Conservation (phyloP, 768 basidiomycete species). For the Serpula lacrymans region DNA sequence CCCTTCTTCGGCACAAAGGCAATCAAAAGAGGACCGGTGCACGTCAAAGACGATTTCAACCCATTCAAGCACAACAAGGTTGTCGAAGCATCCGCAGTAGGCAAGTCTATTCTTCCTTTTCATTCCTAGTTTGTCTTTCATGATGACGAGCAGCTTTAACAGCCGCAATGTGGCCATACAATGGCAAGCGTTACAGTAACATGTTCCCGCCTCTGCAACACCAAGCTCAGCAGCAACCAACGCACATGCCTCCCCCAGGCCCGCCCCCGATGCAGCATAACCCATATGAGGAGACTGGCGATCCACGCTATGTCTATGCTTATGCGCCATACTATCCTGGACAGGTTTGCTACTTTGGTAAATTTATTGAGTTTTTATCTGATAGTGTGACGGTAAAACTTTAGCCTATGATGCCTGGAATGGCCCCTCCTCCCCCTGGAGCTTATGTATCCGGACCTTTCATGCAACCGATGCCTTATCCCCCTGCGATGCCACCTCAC, state of each 20-base stretch:
- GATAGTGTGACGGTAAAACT: constrained; percentile 6
- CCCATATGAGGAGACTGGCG: constrained; percentile 75
- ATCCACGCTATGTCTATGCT: constrained; percentile 63
- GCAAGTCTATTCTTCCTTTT: constrained; percentile 53
- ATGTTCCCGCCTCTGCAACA: constrained; percentile 69
- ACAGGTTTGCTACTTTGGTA: constrained; percentile 46
- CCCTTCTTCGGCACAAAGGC: constrained; percentile 86
- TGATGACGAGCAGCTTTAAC: constrained; percentile 6
- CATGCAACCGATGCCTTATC: constrained; percentile 85
- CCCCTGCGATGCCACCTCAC: constrained; percentile 73
- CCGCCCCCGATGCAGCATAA: constrained; percentile 71
- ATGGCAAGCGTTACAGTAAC: constrained; percentile 78
- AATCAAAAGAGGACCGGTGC: constrained; percentile 74
- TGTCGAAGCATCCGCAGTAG: constrained; percentile 64
- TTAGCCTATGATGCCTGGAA: constrained; percentile 83
- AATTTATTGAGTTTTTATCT: too few species aligned
- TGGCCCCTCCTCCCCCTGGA: constrained; percentile 77
- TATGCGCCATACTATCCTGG: constrained; percentile 81
- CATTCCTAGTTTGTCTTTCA: neutral
- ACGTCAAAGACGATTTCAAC: constrained; percentile 96
- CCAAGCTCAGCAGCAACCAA: constrained; percentile 59
- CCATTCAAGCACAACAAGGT: constrained; percentile 90
- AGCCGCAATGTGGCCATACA: constrained; percentile 86
- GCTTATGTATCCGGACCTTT: constrained; percentile 77
- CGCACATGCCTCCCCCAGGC: constrained; percentile 63